These are phyloP conservation scores for Chytriomyces confervae DNA, from an alignment of 192 early-diverging fungal genomes.

Conservation along the genomic window DNA sequence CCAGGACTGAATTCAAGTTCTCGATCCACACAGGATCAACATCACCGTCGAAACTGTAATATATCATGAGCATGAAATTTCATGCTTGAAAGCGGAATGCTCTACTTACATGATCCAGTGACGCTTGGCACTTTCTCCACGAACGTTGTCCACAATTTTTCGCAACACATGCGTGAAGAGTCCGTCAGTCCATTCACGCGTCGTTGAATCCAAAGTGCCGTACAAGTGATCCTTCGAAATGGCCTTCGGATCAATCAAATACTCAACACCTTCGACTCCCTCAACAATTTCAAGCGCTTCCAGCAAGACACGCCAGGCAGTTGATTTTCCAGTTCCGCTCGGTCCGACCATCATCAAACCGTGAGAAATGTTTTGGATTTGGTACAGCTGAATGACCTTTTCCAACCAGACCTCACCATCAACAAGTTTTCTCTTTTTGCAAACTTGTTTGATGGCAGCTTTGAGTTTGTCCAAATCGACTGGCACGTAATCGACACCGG, in stretches of 20 bases:
- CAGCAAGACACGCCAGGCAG: constrained; percentile 92
- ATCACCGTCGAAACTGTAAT: constrained; percentile 65
- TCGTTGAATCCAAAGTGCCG: constrained; percentile 94
- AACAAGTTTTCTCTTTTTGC: constrained; percentile 74
- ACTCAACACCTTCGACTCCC: constrained; percentile 85
- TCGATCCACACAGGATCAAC: constrained; percentile 99
- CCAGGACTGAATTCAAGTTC: constrained; percentile 95
- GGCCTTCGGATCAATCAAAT: constrained; percentile 98
- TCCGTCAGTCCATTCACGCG: constrained; percentile 99
- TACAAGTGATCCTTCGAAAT: constrained; percentile 97
- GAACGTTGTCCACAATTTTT: constrained; percentile 97
- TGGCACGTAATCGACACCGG: constrained; percentile 82
- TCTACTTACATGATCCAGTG: constrained; percentile 92
- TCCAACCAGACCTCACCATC: constrained; percentile 86
- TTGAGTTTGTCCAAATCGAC: constrained; percentile 79
- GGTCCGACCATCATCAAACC: constrained; percentile 99
- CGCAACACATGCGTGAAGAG: constrained; percentile 97
- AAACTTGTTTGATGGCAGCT: constrained; percentile 76
- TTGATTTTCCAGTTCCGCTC: constrained; percentile 81
- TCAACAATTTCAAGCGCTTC: constrained; percentile 88
- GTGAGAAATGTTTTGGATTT: constrained; percentile 98
- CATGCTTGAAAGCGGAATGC: not conserved
- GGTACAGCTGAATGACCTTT: constrained; percentile 97
- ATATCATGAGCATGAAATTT: not conserved
- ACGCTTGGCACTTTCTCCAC: constrained; percentile 90